Conservation (phyloP, 768 basidiomycete genomes). For the Leccinum obscurum region DNA sequence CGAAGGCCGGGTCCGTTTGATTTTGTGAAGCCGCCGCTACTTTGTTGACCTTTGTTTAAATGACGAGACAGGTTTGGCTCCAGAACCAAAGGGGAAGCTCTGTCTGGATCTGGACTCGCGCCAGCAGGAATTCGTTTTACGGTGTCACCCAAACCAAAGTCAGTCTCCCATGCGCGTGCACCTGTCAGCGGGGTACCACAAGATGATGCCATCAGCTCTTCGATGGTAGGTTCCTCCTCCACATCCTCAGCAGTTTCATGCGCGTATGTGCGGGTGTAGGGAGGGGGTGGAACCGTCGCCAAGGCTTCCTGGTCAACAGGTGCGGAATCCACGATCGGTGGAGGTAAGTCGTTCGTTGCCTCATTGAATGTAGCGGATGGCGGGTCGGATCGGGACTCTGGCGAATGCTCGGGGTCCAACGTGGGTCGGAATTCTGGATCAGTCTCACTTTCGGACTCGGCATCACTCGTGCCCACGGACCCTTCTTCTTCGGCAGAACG, state of each 20-base stretch:
- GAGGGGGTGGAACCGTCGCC: constrained; percentile 17
- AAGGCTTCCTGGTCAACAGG: constrained; percentile 2
- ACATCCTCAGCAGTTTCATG: background rate
- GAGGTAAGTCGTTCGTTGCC: background rate
- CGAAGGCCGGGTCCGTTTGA: background rate
- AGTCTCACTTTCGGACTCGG: constrained; percentile 22
- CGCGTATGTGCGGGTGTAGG: constrained; percentile 8
- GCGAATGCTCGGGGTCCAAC: background rate
- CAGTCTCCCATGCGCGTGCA: constrained; percentile 34
- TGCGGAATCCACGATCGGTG: constrained; percentile 1
- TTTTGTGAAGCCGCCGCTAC: background rate
- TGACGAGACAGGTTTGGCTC: background rate
- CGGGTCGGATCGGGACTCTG: background rate
- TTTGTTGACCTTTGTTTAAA: constrained; percentile 1
- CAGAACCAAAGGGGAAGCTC: background rate
- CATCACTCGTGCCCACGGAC: constrained; percentile 21
- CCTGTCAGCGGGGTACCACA: constrained; percentile 22
- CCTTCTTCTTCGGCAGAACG: constrained; percentile 25
- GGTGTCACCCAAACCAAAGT: constrained; percentile 30
- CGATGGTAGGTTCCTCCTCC: constrained; percentile 29
- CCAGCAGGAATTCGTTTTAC: constrained; percentile 28
- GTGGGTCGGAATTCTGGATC: constrained; percentile 1
- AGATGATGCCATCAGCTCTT: constrained; percentile 30
- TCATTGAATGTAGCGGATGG: background rate
- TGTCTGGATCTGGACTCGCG: background rate